Percentiles rank a stretch among this genome's conserved stretches.
Evolutionary conservation across 495 filamentous ascomycete species (phyloP).

Genomic region (Stereocaulon alpinum): DNA sequence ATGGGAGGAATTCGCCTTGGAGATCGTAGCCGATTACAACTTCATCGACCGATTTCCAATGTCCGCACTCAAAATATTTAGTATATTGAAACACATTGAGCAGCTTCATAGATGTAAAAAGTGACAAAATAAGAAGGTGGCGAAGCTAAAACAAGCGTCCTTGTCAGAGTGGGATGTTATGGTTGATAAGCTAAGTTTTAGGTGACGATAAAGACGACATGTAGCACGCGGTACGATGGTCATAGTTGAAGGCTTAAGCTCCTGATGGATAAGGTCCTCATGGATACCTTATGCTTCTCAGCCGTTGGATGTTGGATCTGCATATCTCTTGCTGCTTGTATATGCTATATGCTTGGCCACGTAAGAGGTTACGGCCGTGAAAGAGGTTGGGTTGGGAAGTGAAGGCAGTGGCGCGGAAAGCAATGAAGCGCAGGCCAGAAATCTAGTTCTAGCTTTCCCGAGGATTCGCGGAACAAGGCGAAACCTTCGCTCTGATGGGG

Average conservation of each 20-base stretch:
- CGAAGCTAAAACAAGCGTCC: neutral
- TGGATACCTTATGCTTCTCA: too few species aligned
- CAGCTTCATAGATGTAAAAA: neutral
- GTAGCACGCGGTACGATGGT: neutral
- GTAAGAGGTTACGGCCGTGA: neutral
- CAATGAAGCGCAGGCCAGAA: neutral
- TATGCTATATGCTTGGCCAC: neutral
- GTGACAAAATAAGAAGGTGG: neutral
- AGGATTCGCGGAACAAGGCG: conserved; percentile 1
- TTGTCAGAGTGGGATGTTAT: neutral
- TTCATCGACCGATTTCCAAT: too few species aligned
- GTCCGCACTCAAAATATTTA: too few species aligned
- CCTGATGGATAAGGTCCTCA: too few species aligned
- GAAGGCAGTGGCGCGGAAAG: neutral
- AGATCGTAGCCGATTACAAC: too few species aligned
- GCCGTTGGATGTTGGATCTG: too few species aligned
- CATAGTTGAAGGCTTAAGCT: neutral
- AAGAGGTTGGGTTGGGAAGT: neutral
- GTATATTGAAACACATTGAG: too few species aligned
- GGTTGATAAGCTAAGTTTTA: neutral
- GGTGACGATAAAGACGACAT: neutral
- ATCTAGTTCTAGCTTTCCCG: neutral
- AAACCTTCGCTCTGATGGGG: neutral
- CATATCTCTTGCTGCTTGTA: neutral
- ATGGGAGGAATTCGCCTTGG: too few species aligned